These are phyloP conservation scores for Ceratocystiopsis minuta DNA, from an alignment of 2,329 filamentous ascomycete genomes.

Conservation along the genomic window DNA sequence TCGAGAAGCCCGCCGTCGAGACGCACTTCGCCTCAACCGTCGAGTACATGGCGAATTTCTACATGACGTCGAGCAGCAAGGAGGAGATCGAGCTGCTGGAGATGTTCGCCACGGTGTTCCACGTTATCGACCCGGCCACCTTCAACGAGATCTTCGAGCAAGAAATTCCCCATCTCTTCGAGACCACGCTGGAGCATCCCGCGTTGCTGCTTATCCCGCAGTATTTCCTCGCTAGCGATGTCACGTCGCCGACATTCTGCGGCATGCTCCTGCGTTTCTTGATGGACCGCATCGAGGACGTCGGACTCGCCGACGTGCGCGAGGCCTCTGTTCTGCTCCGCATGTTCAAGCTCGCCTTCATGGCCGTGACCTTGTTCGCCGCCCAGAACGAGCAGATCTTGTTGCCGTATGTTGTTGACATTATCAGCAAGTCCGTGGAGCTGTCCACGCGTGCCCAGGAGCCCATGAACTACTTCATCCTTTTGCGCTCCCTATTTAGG, in stretches of 20 bases:
- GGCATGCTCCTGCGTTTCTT: conserved; percentile 95
- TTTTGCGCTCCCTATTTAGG: conserved; percentile 79
- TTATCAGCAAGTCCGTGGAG: conserved; percentile 94
- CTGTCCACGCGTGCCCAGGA: conserved; percentile 89
- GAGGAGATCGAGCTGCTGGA: conserved; percentile 96
- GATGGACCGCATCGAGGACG: conserved; percentile 91
- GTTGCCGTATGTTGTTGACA: conserved; percentile 87
- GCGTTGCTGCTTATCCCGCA: conserved; percentile 88
- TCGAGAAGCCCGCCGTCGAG: conserved; percentile 55
- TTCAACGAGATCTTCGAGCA: conserved; percentile 98
- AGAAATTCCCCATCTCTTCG: conserved; percentile 89
- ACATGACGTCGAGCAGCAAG: conserved; percentile 82
- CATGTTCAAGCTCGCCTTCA: conserved; percentile 95
- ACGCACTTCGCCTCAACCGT: conserved; percentile 63
- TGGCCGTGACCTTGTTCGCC: conserved; percentile 95
- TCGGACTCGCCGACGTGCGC: conserved; percentile 78
- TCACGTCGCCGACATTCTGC: conserved; percentile 91
- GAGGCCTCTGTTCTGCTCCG: conserved; percentile 84
- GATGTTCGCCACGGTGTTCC: conserved; percentile 95
- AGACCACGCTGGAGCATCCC: conserved; percentile 95
- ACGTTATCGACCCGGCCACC: conserved; percentile 92
- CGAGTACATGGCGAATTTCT: conserved; percentile 86
- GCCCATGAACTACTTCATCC: conserved; percentile 95
- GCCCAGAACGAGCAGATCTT: conserved; percentile 90
- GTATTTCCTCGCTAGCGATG: conserved; percentile 96